A percentile compares a stretch with the other conserved stretches of the same genome.
Conservation (phyloP, 805 yeast genomes). For the Saturnispora saitoi region DNA sequence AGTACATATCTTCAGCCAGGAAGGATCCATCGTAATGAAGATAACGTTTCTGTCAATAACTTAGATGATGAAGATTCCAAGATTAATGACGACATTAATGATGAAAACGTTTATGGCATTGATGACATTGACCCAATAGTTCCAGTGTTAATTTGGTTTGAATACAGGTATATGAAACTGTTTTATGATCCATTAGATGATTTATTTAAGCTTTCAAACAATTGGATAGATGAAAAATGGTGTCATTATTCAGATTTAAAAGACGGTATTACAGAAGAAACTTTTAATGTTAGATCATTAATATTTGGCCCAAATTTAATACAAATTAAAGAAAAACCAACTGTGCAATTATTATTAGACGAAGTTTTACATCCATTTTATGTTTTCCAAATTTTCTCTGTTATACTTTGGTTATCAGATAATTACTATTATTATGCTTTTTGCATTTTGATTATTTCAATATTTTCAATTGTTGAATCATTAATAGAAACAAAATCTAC, state of each 20-base stretch:
- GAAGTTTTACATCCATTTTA: constrained; percentile 95
- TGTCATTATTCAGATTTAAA: constrained; percentile 42
- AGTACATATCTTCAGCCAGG: constrained; percentile 49
- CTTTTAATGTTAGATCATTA: constrained; percentile 55
- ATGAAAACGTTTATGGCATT: constrained; percentile 13
- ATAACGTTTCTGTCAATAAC: constrained; percentile 3
- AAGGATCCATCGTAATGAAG: constrained; percentile 12
- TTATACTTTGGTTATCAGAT: constrained; percentile 85
- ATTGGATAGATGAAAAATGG: constrained; percentile 87
- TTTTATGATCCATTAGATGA: constrained; percentile 84
- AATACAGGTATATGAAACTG: constrained; percentile 76
- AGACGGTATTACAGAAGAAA: constrained; percentile 64
- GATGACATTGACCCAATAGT: constrained; percentile 52
- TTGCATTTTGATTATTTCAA: constrained; percentile 82
- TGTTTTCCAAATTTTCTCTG: constrained; percentile 87
- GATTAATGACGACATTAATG: neutral
- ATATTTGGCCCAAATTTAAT: constrained; percentile 77
- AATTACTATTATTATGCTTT: constrained; percentile 89
- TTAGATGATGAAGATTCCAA: neutral
- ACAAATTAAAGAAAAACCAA: constrained; percentile 66
- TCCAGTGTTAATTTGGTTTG: constrained; percentile 61
- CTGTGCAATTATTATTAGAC: constrained; percentile 58
- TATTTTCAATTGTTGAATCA: constrained; percentile 71
- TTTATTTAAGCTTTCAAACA: constrained; percentile 69
- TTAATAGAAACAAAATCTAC: constrained; percentile 79